A percentile compares a stretch with the other conserved stretches of the same genome.
phyloP scores from a whole-genome alignment of 2,329 filamentous ascomycete genomes.

The Ceratocystis eucalypticola region DNA sequence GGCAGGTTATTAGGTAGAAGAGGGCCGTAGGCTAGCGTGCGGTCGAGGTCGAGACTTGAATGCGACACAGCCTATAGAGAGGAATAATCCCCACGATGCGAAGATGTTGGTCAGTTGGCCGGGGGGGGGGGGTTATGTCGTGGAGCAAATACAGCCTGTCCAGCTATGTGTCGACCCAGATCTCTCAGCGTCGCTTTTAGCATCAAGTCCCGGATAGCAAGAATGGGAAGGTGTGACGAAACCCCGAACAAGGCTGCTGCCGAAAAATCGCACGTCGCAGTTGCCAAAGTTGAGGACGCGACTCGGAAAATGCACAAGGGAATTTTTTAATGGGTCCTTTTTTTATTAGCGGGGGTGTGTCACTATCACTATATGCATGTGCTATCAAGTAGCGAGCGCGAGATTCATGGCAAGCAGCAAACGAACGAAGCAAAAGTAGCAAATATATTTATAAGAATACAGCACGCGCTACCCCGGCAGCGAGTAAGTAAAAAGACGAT shows the following conservation, averaged over 20 bases:
- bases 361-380: neutral
- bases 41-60: neutral
- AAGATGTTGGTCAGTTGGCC: neutral
- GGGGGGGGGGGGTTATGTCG: too few relatives aligned
- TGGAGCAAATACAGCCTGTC: too few relatives aligned
- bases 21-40: neutral
- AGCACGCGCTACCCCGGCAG: neutral
- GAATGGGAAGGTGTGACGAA: neutral
- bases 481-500: neutral
- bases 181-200: neutral
- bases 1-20: neutral
- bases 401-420: neutral
- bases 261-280: neutral
- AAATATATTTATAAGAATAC: neutral
- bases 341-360: neutral
- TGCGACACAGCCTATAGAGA: neutral
- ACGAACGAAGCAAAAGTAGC: neutral
- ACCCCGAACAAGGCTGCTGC: neutral
- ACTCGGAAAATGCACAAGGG: neutral
- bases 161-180: neutral
- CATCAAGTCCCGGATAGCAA: neutral
- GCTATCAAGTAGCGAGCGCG: neutral
- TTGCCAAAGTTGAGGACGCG: neutral
- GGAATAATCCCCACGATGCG: conserved; percentile 3
- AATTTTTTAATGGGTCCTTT: neutral